These are phyloP conservation scores for Boletus insuetus DNA, from an alignment of 768 basidiomycete species.

Conservation along the genomic window DNA sequence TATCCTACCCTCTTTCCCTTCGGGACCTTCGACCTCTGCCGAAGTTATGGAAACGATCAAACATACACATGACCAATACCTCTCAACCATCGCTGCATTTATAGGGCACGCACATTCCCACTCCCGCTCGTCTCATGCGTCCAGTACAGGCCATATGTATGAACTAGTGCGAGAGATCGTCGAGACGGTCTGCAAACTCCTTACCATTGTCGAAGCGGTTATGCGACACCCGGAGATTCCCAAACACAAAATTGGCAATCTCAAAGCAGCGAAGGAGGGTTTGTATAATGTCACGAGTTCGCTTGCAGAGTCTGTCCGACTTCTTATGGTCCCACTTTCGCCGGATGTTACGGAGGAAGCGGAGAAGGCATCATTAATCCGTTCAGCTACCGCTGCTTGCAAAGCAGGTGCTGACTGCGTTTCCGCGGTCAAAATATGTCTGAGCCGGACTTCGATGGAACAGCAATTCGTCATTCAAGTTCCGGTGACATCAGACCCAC, in stretches of 20 bases:
- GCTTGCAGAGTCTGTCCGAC: slow-evolving; percentile 85
- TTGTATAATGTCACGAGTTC: slow-evolving; percentile 81
- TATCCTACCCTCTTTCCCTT: slow-evolving; percentile 57
- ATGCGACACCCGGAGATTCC: slow-evolving; percentile 72
- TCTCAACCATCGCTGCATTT: slow-evolving; percentile 95
- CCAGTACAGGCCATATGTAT: slow-evolving; percentile 90
- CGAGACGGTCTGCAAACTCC: slow-evolving; percentile 87
- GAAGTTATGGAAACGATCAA: slow-evolving; percentile 77
- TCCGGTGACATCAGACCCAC: slow-evolving; percentile 48
- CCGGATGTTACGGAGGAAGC: slow-evolving; percentile 67
- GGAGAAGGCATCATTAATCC: slow-evolving; percentile 73
- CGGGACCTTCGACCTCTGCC: slow-evolving; percentile 63
- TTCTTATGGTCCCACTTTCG: slow-evolving; percentile 56
- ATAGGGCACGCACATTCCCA: slow-evolving; percentile 97
- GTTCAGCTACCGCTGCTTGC: slow-evolving; percentile 84
- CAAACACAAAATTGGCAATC: slow-evolving; percentile 55
- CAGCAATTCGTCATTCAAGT: slow-evolving; percentile 64
- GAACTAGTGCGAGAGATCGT: slow-evolving; percentile 94
- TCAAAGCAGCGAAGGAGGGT: slow-evolving; percentile 72
- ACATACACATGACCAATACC: slow-evolving; percentile 83
- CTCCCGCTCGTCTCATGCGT: slow-evolving; percentile 85
- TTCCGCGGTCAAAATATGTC: slow-evolving; percentile 77
- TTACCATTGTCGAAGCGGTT: slow-evolving; percentile 89
- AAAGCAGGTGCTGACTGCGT: slow-evolving; percentile 90
- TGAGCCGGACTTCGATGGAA: slow-evolving; percentile 61